These are phyloP conservation scores for Rhynchosporium graminicola DNA, from an alignment of 2,329 filamentous ascomycete genomes.

Conservation along the genomic window DNA sequence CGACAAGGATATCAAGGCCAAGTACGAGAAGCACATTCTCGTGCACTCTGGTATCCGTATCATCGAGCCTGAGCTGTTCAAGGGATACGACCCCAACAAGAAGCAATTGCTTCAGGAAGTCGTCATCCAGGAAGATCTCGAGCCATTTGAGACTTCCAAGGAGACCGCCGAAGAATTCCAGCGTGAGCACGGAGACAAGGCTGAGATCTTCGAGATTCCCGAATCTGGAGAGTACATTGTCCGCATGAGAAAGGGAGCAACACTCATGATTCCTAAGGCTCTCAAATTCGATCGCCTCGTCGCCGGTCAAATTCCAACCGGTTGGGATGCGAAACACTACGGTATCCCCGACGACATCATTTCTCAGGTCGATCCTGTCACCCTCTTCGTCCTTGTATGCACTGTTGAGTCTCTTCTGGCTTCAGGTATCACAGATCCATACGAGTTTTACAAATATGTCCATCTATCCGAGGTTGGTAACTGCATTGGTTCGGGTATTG, in stretches of 20 bases:
- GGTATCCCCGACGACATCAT: slow-evolving; percentile 98
- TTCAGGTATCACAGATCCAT: slow-evolving; percentile 95
- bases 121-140: slow-evolving; percentile 93
- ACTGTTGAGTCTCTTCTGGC: slow-evolving; percentile 89
- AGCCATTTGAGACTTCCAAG: slow-evolving; percentile 95
- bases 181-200: slow-evolving; percentile 95
- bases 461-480: slow-evolving; percentile 98
- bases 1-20: slow-evolving; percentile 95
- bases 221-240: slow-evolving; percentile 94
- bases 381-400: slow-evolving; percentile 90
- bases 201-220: slow-evolving; percentile 92
- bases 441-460: slow-evolving; percentile 99
- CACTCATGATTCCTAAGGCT: slow-evolving; percentile 93
- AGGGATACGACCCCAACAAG: slow-evolving; percentile 96
- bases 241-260: slow-evolving; percentile 92
- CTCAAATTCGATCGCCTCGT: slow-evolving; percentile 96
- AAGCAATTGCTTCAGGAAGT: slow-evolving; percentile 98
- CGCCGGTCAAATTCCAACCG: slow-evolving; percentile 93
- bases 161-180: slow-evolving; percentile 97
- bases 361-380: slow-evolving; percentile 94
- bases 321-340: slow-evolving; percentile 95
- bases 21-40: slow-evolving; percentile 95
- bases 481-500: slow-evolving; percentile 97
- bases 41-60: slow-evolving; percentile 97
- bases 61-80: slow-evolving; percentile 95